Base-by-base conservation (phyloP, 306 rosid genomes). In the Calophaca sinica region DNA sequence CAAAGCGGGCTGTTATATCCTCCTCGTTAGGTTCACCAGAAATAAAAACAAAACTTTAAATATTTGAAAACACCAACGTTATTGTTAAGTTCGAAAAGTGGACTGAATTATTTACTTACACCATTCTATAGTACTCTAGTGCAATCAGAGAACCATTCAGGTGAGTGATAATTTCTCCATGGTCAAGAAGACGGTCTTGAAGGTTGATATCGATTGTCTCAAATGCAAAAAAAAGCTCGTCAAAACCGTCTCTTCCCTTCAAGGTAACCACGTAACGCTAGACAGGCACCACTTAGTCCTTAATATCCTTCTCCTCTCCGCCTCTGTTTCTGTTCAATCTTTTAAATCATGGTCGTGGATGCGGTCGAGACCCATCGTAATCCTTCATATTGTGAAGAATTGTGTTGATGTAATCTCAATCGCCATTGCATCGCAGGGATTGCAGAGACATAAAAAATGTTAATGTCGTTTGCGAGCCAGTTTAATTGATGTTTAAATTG, bases 161-260 rank as follows among this genome's bases (percentile, higher is more conserved):
- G 26, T 14, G 57, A 41, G 69, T 14, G 48, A 65, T 80, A 45
- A 20, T 72, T 68, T 46, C 49, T 42, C 58, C 75, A 89, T 85
- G 94, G 84, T 79, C 15, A 84, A 77, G 81, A 82, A 36, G 60
- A 87, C 91, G 1, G 87, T 87, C 3, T 74, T 89, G 61, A 89
- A 83, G 81, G 94, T 89, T 73, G 75, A 84, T 20, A 76, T 80
- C 66, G 13, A 71, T 39, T 89, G 91, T 78, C 65, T 5, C 62
- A 89, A 87, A 79, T 85, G 94, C 85, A 84, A 82, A 82, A 82
- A 76, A 86, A 82, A 80, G 66, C 77, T 89, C 46, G 63, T 89
- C 82, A 87, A 86, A 78, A 74, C 83, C 3, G 91, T 87, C 0
- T 77, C 86, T 84, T 72, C 85, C 38, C 65, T 89, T 29, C 53